Percentiles rank a stretch among this genome's conserved stretches.
These are phyloP conservation scores for Talaromyces sp. DNA, from an alignment of 2,329 filamentous ascomycete genomes.

Conservation along the genomic window DNA sequence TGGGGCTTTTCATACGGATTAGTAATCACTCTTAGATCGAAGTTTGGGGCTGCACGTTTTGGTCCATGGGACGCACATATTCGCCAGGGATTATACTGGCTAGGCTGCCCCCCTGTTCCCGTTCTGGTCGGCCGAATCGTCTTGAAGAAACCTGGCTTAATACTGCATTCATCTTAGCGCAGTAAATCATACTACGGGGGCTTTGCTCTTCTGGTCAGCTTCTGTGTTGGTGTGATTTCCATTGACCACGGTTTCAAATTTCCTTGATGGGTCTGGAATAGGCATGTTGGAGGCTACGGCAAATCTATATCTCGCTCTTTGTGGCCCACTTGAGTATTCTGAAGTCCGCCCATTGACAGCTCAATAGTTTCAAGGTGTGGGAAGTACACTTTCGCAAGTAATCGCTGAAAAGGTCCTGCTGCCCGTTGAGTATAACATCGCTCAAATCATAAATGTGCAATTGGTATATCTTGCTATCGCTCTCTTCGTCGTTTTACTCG, in stretches of 20 bases:
- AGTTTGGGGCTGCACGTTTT: neutral
- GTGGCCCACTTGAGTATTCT: neutral
- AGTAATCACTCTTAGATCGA: neutral
- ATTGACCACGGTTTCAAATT: neutral
- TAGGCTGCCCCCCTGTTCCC: neutral
- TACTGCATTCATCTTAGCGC: neutral
- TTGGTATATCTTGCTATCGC: neutral
- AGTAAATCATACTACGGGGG: neutral
- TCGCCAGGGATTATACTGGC: neutral
- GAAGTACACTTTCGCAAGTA: neutral
- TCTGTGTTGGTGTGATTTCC: neutral
- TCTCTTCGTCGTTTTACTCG: neutral
- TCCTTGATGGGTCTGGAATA: neutral
- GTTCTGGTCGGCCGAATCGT: neutral
- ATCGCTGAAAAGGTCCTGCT: neutral
- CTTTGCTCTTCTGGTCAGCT: neutral
- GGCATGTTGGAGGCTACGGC: neutral
- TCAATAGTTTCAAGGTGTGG: neutral
- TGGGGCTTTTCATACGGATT: neutral
- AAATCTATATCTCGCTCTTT: neutral
- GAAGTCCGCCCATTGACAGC: neutral
- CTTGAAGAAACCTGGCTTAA: neutral
- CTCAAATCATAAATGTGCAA: neutral
- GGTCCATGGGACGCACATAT: neutral
- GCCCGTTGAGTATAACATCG: neutral